phyloP scores from a whole-genome alignment of 2,329 filamentous ascomycete species.

The Lachnellula occidentalis region DNA sequence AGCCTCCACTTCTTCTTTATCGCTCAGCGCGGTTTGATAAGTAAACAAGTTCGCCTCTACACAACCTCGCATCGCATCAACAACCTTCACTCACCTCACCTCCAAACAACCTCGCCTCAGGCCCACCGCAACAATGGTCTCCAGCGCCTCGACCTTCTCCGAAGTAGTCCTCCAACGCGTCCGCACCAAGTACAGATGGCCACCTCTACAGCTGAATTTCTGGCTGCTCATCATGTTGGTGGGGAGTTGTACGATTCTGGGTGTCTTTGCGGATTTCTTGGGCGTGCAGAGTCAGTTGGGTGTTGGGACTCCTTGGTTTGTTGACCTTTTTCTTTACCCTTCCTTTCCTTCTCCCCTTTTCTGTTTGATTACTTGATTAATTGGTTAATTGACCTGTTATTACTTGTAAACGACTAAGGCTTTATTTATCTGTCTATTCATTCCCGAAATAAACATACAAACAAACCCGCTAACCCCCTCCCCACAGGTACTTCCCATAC shows the following conservation, averaged over 20 bases:
- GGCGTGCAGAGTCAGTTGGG: conserved; percentile 50
- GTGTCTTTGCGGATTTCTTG: conserved; percentile 56
- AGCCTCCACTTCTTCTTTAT: no score
- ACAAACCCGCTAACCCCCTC: not conserved
- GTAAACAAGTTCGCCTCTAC: not conserved
- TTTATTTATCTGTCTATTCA: no score
- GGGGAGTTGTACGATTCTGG: conserved; percentile 52
- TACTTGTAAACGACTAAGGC: no score
- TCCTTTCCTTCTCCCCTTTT: no score
- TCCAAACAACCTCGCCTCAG: not conserved
- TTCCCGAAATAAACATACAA: not conserved
- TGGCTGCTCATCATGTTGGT: conserved; percentile 64
- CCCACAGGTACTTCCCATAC: conserved; percentile 62
- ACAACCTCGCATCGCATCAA: no score
- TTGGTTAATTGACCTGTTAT: no score
- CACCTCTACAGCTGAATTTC: conserved; percentile 59
- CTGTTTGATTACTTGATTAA: no score
- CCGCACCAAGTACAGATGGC: conserved; percentile 55
- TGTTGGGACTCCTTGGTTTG: conserved; percentile 55
- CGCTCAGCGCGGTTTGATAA: no score
- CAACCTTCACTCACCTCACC: no score
- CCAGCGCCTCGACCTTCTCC: conserved; percentile 22
- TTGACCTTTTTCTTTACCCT: conserved; percentile 6
- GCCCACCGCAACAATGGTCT: conserved; percentile 20
- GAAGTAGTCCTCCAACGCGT: conserved; percentile 25